phyloP scores from a whole-genome alignment of 2,329 filamentous ascomycete species.

The Arthrobotrys megalospora region DNA sequence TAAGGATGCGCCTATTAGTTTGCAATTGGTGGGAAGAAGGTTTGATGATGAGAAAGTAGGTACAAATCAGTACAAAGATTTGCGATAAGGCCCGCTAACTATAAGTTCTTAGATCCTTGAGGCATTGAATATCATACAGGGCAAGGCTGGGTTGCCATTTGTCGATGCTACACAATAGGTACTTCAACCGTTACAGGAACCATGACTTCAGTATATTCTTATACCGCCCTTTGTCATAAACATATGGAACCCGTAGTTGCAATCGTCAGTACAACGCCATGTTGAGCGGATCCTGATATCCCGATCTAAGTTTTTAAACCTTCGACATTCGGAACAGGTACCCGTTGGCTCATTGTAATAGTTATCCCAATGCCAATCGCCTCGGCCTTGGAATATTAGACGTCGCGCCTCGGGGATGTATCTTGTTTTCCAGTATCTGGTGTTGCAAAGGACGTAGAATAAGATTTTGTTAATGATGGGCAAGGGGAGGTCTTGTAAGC shows the following conservation, averaged over 20 bases:
- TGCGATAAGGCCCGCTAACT: not conserved
- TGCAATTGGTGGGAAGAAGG: slow-evolving; percentile 67
- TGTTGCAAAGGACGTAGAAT: not conserved
- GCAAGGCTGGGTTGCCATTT: slow-evolving; percentile 39
- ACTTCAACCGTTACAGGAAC: not conserved
- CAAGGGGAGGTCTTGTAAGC: slow-evolving; percentile 1
- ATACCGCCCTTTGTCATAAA: slow-evolving; percentile 17
- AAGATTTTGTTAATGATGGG: not conserved
- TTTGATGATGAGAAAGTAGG: slow-evolving; percentile 66
- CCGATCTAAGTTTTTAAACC: not conserved
- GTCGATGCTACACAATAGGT: slow-evolving; percentile 21
- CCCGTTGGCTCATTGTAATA: not conserved
- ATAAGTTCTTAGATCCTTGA: slow-evolving; percentile 37
- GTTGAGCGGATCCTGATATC: not conserved
- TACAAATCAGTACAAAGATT: not conserved
- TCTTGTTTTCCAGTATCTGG: not conserved
- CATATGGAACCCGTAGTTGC: slow-evolving; percentile 25
- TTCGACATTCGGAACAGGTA: slow-evolving; percentile 9
- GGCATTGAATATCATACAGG: slow-evolving; percentile 45
- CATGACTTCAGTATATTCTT: not conserved
- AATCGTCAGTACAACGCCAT: slow-evolving; percentile 5
- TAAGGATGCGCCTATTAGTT: slow-evolving; percentile 67
- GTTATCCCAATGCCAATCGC: slow-evolving; percentile 30
- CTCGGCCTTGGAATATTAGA: slow-evolving; percentile 19
- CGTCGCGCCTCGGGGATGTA: slow-evolving; percentile 13